Evolutionary conservation across 371 early-diverging fungal species (phyloP).

Genomic region (Lichtheimia hyalospora): DNA sequence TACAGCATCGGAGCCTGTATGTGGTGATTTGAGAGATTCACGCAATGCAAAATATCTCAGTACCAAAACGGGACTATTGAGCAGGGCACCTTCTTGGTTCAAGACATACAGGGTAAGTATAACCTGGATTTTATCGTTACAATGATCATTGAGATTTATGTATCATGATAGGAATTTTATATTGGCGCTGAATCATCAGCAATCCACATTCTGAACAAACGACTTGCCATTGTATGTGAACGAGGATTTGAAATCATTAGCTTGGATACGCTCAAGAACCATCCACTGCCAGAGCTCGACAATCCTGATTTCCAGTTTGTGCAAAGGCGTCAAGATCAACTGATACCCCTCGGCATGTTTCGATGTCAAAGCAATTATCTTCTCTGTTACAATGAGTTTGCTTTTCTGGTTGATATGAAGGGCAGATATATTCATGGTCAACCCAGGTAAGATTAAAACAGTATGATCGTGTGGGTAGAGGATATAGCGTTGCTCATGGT

Average conservation of each 20-base stretch:
- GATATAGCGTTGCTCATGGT: no score
- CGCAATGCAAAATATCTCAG: conserved; percentile 35
- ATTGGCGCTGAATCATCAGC: conserved; percentile 75
- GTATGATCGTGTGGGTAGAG: no score
- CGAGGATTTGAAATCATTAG: conserved; percentile 86
- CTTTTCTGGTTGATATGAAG: conserved; percentile 81
- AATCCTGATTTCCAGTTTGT: conserved; percentile 41
- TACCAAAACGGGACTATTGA: conserved; percentile 37
- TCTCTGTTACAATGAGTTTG: conserved; percentile 90
- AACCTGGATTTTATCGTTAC: no score
- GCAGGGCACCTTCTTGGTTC: conserved; percentile 46
- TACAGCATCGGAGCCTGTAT: conserved; percentile 35
- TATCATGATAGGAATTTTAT: conserved; percentile 67
- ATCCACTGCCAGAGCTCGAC: conserved; percentile 33
- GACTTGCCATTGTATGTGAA: conserved; percentile 73
- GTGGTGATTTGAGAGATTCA: conserved; percentile 37
- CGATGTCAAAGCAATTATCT: conserved; percentile 77
- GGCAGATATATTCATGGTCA: conserved; percentile 12
- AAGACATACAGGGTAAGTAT: conserved; percentile 26
- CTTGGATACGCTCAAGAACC: conserved; percentile 69
- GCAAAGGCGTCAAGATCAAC: conserved; percentile 23
- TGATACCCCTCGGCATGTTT: conserved; percentile 81
- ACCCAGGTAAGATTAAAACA: conserved; percentile 3
- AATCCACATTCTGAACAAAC: conserved; percentile 69
- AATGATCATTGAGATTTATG: neutral